Evolutionary conservation across 2,329 filamentous ascomycete species (phyloP).

Genomic region (Fusarium luffae): DNA sequence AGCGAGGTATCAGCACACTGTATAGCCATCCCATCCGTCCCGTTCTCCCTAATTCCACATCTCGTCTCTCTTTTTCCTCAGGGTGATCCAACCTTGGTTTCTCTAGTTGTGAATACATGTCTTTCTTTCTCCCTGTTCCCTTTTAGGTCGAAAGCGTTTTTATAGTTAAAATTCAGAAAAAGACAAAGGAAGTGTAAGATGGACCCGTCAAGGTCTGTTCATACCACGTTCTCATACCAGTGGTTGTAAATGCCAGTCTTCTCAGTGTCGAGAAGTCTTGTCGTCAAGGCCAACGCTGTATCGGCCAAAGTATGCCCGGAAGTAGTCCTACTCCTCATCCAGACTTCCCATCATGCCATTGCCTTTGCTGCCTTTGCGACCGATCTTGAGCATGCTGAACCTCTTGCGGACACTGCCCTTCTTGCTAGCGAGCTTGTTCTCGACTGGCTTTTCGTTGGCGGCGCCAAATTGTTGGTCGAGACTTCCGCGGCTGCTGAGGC

Average conservation of each 20-base stretch:
- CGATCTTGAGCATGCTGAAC: constrained; percentile 80
- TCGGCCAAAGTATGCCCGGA: constrained; percentile 48
- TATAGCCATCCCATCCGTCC: constrained; percentile 19
- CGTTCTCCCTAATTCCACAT: constrained; percentile 3
- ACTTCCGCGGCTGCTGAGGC: constrained; percentile 45
- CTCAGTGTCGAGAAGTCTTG: constrained; percentile 14
- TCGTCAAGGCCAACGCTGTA: constrained; percentile 42
- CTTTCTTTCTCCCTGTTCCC: constrained; percentile 5
- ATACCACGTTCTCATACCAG: constrained; percentile 9
- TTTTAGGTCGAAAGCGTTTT: constrained; percentile 2
- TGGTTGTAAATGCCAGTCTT: constrained; percentile 15
- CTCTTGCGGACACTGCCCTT: constrained; percentile 79
- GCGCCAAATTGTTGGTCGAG: constrained; percentile 45
- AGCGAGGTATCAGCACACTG: constrained; percentile 43
- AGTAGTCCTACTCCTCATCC: constrained; percentile 63
- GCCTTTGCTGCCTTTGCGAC: constrained; percentile 73
- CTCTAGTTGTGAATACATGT: constrained; percentile 25
- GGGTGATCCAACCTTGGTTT: constrained; percentile 26
- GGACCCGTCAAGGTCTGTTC: constrained; percentile 11
- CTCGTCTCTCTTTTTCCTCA: not conserved
- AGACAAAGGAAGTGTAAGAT: constrained; percentile 16
- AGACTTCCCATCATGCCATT: constrained; percentile 64
- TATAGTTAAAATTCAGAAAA: constrained; percentile 26
- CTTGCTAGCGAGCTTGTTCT: constrained; percentile 55
- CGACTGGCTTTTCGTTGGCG: constrained; percentile 40